Base-by-base conservation (phyloP, 371 early-diverging fungal genomes). In the Parasitella parasitica region DNA sequence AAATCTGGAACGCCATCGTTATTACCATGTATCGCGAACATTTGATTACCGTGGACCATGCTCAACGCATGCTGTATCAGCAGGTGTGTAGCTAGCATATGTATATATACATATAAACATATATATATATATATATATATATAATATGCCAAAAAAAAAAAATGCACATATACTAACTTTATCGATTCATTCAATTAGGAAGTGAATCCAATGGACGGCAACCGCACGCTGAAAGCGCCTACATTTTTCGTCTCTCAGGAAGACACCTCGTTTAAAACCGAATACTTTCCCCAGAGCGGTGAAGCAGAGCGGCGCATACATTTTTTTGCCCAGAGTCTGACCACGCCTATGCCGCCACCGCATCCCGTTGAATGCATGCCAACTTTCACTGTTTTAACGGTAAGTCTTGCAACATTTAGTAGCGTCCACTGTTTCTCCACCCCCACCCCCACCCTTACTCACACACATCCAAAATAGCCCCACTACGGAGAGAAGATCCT, bases 401-500 rank as follows among this genome's bases (percentile, higher is more conserved):
- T 78, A 75, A 57, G 79, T 58, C 37, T 36, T n/a, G n/a, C n/a
- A n/a, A n/a, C n/a, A n/a, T n/a, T n/a, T n/a, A n/a, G n/a, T n/a
- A n/a, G n/a, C n/a, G n/a, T n/a, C n/a, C n/a, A n/a, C n/a, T n/a
- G n/a, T n/a, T n/a, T n/a, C n/a, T n/a, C n/a, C n/a, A n/a, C n/a
- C n/a, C n/a, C n/a, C n/a, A n/a, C 11, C 32, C 32, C 11, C 6
- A 32, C 11, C 11, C 11, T 32, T 32, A 8, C 11, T 32, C 11
- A 30, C 11, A 11, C 43, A 43, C 6, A 43, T 24, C n/a, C n/a
- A n/a, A n/a, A 39, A 20, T 70, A 79, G 52, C 96, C 96, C 16
- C 96, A 95, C 66, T 95, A 92, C 71, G 86, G 89, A 34, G 95
- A 95, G 73, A 94, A 94, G 74, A 91, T 94, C 20, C 72, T 95